Evolutionary conservation across 352 stramenopile genomes (phyloP).

Genomic region (Globisporangium iwayamae): DNA sequence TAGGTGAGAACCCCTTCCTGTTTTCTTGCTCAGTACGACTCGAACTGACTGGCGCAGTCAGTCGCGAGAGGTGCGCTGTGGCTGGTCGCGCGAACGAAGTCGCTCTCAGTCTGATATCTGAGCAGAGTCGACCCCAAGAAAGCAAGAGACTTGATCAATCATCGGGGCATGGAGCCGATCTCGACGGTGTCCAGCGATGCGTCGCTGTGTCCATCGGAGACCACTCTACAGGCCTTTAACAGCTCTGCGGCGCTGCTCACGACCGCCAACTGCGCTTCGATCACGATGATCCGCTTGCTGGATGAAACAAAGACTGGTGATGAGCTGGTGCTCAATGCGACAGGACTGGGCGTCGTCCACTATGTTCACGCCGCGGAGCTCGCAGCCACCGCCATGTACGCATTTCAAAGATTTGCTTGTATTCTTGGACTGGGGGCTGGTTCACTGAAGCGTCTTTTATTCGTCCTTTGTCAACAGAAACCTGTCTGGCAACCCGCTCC

Average conservation of each 20-base stretch:
- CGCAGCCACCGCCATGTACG: slow-evolving; percentile 2
- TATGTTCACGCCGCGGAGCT: slow-evolving; percentile 6
- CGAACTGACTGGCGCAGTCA: no score
- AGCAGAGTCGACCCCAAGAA: background rate
- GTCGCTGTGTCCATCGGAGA: slow-evolving; percentile 2
- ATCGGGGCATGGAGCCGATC: background rate
- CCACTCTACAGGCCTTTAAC: slow-evolving; percentile 1
- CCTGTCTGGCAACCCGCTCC: slow-evolving; percentile 12
- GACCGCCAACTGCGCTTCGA: background rate
- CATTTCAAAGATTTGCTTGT: background rate
- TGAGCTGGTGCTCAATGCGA: slow-evolving; percentile 6
- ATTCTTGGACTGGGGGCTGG: background rate
- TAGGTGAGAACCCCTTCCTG: background rate
- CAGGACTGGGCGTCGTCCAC: slow-evolving; percentile 1
- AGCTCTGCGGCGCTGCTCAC: background rate
- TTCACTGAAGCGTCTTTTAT: background rate
- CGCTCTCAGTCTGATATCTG: background rate
- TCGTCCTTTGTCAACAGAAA: background rate
- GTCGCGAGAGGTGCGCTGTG: no score
- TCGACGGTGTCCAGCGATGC: background rate
- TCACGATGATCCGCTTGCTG: background rate
- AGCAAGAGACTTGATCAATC: background rate
- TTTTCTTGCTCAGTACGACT: background rate
- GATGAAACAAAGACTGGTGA: background rate
- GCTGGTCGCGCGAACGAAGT: background rate